These are phyloP conservation scores for Malus hybrid DNA, from an alignment of 331 rosid genomes.

Conservation along the genomic window DNA sequence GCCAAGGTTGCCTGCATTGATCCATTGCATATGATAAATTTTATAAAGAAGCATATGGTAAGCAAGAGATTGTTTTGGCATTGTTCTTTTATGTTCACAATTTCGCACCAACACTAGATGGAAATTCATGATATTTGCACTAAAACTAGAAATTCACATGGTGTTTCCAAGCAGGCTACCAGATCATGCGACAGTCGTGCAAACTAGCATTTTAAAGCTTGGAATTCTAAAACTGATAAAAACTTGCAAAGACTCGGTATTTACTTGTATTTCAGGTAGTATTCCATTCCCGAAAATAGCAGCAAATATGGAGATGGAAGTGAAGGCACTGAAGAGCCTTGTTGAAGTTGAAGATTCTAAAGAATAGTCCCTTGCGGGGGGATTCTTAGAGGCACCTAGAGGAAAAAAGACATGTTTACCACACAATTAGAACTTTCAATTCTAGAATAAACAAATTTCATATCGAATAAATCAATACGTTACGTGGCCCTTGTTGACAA, in stretches of 20 bases:
- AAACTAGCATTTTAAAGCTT: background rate
- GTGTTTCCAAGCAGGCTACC: slow-evolving; percentile 1
- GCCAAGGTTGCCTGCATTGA: slow-evolving; percentile 76
- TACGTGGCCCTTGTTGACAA: background rate
- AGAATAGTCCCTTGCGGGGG: slow-evolving; percentile 56
- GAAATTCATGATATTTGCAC: background rate
- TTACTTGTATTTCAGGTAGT: slow-evolving; percentile 86
- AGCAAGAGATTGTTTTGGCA: background rate
- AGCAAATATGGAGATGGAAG: slow-evolving; percentile 78
- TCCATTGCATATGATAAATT: background rate
- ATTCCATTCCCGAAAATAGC: slow-evolving; percentile 85
- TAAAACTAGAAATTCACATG: background rate
- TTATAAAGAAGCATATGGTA: background rate
- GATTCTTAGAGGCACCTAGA: slow-evolving; percentile 42
- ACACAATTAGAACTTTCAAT: background rate
- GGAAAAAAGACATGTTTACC: background rate
- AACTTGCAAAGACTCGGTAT: background rate
- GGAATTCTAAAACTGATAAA: background rate
- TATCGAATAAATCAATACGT: background rate
- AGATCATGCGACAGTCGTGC: background rate
- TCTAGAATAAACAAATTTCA: background rate
- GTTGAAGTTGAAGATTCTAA: slow-evolving; percentile 39
- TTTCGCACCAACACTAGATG: background rate
- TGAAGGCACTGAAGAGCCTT: slow-evolving; percentile 66
- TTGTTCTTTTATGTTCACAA: background rate